phyloP scores from a whole-genome alignment of 2,329 filamentous ascomycete genomes.

The Alternaria consortialis region DNA sequence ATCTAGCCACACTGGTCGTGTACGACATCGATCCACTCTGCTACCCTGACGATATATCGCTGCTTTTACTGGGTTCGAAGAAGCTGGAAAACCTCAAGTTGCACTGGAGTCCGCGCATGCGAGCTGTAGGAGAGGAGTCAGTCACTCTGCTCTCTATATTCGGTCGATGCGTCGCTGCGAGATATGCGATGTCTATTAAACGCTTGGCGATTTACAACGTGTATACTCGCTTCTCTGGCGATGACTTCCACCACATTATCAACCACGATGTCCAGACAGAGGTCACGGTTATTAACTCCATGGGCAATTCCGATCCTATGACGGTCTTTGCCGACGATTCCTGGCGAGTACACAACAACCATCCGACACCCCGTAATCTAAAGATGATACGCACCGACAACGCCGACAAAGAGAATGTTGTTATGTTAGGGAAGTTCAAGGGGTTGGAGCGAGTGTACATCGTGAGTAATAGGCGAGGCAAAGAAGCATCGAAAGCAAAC shows the following conservation, averaged over 20 bases:
- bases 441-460: conserved; percentile 63
- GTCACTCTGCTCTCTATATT: conserved; percentile 65
- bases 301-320: conserved; percentile 56
- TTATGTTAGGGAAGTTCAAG: conserved; percentile 54
- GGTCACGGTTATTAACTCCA: conserved; percentile 64
- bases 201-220: conserved; percentile 66
- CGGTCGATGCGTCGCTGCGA: conserved; percentile 61
- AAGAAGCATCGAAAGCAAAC: conserved; percentile 31
- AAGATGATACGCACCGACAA: conserved; percentile 62
- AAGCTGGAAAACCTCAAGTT: conserved; percentile 64
- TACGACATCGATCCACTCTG: conserved; percentile 70
- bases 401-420: conserved; percentile 55
- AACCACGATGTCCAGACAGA: conserved; percentile 56
- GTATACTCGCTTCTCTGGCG: conserved; percentile 61
- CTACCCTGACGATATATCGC: conserved; percentile 69
- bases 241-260: conserved; percentile 57
- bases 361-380: conserved; percentile 47
- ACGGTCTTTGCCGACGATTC: conserved; percentile 65
- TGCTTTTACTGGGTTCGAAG: conserved; percentile 62
- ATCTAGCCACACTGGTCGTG: conserved; percentile 62
- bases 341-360: conserved; percentile 54
- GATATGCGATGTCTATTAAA: conserved; percentile 58
- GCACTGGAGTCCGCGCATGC: conserved; percentile 70
- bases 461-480: conserved; percentile 52
- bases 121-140: conserved; percentile 65